A percentile compares a stretch with the other conserved stretches of the same genome.
phyloP scores from a whole-genome alignment of 495 filamentous ascomycete genomes.

The Trichocladium antarcticum region DNA sequence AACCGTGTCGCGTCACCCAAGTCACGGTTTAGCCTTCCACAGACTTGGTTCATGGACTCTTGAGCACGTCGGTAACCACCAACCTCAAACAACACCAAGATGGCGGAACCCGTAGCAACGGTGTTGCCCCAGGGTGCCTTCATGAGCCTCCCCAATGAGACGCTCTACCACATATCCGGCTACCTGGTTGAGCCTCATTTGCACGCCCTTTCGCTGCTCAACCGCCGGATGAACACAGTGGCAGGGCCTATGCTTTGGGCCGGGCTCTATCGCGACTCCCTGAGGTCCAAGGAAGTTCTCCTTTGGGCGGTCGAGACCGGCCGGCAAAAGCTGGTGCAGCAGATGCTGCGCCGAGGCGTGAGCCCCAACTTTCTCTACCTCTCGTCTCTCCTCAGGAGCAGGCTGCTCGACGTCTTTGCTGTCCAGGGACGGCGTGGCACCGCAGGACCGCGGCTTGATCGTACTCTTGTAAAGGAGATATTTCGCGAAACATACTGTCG shows the following conservation, averaged over 20 bases:
- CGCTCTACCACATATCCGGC: not conserved
- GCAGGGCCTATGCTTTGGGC: not conserved
- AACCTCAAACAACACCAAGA: not conserved
- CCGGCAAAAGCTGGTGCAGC: not conserved
- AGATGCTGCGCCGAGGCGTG: not conserved
- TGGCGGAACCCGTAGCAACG: not conserved
- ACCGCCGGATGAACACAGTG: not conserved
- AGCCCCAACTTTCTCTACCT: not conserved
- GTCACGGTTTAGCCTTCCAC: too few species aligned
- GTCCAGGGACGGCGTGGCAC: not conserved
- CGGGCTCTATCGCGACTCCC: not conserved
- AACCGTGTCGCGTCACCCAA: too few species aligned
- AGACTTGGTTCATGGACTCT: too few species aligned
- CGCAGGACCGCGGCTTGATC: not conserved
- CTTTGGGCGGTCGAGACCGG: not conserved
- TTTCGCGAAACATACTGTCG: not conserved
- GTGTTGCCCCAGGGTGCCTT: not conserved
- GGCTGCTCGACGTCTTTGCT: not conserved
- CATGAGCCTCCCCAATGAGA: not conserved
- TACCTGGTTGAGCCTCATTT: not conserved
- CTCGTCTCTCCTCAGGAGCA: not conserved
- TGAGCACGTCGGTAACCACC: too few species aligned
- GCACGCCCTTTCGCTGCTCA: not conserved
- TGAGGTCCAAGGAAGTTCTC: not conserved
- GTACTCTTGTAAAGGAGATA: not conserved